Conservation (phyloP, 768 basidiomycete species). For the Pisolithus marmoratus region DNA sequence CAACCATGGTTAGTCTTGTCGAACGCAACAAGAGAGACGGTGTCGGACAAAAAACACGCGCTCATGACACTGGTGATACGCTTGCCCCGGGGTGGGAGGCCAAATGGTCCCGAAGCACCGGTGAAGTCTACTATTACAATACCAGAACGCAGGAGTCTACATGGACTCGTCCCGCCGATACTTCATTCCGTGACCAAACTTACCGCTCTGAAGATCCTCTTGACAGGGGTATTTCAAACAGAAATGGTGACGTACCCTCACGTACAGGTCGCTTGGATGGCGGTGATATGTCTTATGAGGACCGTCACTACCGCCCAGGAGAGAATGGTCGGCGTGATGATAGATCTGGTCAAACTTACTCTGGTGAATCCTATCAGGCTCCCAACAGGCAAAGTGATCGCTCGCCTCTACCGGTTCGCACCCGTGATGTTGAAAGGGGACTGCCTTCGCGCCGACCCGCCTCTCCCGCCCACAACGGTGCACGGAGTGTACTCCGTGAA, state of each 20-base stretch:
- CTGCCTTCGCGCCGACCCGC: constrained; percentile 16
- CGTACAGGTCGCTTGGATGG: constrained; percentile 26
- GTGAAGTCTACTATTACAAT: constrained; percentile 55
- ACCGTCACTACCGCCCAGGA: constrained; percentile 62
- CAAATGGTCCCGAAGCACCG: constrained; percentile 44
- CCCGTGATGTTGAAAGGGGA: constrained; percentile 20
- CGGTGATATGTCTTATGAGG: constrained; percentile 44
- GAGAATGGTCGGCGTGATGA: constrained; percentile 25
- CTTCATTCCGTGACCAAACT: constrained; percentile 19
- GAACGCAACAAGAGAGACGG: constrained; percentile 42
- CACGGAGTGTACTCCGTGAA: constrained; percentile 16
- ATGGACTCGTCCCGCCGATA: constrained; percentile 48
- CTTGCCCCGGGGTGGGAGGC: constrained; percentile 61
- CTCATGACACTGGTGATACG: constrained; percentile 24
- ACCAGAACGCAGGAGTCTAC: constrained; percentile 48
- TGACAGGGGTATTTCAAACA: constrained; percentile 20
- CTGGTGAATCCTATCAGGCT: constrained; percentile 25
- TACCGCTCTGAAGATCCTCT: constrained; percentile 22
- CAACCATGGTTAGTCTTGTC: constrained; percentile 48
- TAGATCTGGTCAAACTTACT: constrained; percentile 16
- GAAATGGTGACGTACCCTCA: constrained; percentile 19
- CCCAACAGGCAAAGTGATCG: constrained; percentile 15
- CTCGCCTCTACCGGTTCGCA: constrained; percentile 17
- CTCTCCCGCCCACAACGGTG: constrained; percentile 19
- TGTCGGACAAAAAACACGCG: constrained; percentile 16